Evolutionary conservation across 2,329 filamentous ascomycete species (phyloP).

Genomic region (Sclerotinia trifoliorum): DNA sequence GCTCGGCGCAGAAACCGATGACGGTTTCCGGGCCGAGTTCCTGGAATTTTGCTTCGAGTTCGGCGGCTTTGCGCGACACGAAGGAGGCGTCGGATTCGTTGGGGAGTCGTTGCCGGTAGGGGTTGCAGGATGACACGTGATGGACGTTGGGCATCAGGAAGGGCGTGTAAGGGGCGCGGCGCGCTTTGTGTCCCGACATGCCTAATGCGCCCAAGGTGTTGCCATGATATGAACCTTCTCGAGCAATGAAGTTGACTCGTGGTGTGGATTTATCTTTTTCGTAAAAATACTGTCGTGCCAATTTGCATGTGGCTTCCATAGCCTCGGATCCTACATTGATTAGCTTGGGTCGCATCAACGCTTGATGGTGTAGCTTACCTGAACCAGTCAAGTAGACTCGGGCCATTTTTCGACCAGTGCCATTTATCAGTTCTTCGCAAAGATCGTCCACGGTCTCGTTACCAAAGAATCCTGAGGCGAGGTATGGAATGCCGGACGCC

Average conservation of each 20-base stretch:
- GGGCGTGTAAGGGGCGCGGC: constrained; percentile 57
- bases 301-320: constrained; percentile 66
- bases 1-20: constrained; percentile 65
- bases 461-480: constrained; percentile 58
- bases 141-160: constrained; percentile 55
- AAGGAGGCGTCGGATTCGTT: constrained; percentile 55
- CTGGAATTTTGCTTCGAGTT: constrained; percentile 63
- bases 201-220: constrained; percentile 63
- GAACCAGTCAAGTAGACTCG: constrained; percentile 57
- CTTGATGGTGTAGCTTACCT: constrained; percentile 43
- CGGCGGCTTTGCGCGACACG: constrained; percentile 55
- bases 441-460: constrained; percentile 52
- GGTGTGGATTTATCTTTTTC: constrained; percentile 48
- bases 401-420: constrained; percentile 48
- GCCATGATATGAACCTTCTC: constrained; percentile 68
- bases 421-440: constrained; percentile 43
- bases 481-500: constrained; percentile 54
- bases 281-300: constrained; percentile 64
- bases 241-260: constrained; percentile 61
- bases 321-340: constrained; percentile 59
- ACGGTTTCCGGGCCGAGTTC: constrained; percentile 61
- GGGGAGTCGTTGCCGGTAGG: constrained; percentile 55
- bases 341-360: constrained; percentile 19
- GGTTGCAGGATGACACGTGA: constrained; percentile 61
- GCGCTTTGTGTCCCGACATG: constrained; percentile 57